Conservation (phyloP, 495 filamentous ascomycete genomes). For the Letharia columbiana region DNA sequence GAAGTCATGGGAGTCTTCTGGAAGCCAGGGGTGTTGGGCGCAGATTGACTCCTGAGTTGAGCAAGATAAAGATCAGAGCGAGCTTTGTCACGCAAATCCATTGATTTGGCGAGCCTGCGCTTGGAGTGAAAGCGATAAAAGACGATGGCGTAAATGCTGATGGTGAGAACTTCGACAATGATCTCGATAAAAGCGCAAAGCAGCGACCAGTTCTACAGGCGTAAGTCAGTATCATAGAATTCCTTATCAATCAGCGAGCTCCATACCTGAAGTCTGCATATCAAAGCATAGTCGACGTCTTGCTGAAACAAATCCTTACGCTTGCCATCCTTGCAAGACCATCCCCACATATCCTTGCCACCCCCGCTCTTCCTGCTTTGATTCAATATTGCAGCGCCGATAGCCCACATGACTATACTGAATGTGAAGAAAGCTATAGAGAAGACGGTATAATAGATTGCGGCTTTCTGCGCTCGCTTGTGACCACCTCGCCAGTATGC, state of each 20-base stretch:
- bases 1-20: slow-evolving; percentile 48
- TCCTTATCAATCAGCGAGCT: not conserved
- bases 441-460: slow-evolving; percentile 88
- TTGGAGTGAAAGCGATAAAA: slow-evolving; percentile 97
- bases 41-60: slow-evolving; percentile 83
- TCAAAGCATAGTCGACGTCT: slow-evolving; percentile 78
- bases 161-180: slow-evolving; percentile 83
- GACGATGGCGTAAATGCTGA: slow-evolving; percentile 83
- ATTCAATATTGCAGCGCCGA: slow-evolving; percentile 78
- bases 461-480: slow-evolving; percentile 78
- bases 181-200: slow-evolving; percentile 97
- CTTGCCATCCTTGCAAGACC: slow-evolving; percentile 85
- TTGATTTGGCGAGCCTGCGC: slow-evolving; percentile 84
- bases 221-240: slow-evolving; percentile 23
- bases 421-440: slow-evolving; percentile 90
- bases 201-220: slow-evolving; percentile 75
- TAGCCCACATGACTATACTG: slow-evolving; percentile 86
- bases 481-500: slow-evolving; percentile 88
- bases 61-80: slow-evolving; percentile 92
- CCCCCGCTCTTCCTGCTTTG: slow-evolving; percentile 59
- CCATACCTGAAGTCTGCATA: slow-evolving; percentile 86
- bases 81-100: slow-evolving; percentile 90
- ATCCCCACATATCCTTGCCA: slow-evolving; percentile 90
- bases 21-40: slow-evolving; percentile 89
- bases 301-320: slow-evolving; percentile 64